phyloP scores from a whole-genome alignment of 495 filamentous ascomycete genomes.

The Talaromyces proteolyticus region DNA sequence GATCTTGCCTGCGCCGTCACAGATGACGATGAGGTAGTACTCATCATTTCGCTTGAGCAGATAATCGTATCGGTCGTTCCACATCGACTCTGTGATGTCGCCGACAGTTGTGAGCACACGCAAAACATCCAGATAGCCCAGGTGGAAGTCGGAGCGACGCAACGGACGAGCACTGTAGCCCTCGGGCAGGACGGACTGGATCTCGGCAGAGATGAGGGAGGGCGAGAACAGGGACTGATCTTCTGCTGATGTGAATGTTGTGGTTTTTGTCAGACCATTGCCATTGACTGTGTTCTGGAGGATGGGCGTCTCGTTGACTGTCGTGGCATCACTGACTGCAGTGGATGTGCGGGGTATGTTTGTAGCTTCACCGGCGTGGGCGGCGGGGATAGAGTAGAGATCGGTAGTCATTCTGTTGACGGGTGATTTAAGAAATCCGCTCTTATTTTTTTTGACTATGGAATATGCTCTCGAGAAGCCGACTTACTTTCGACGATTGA shows the following conservation, averaged over 20 bases:
- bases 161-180: conserved; percentile 81
- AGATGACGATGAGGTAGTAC: conserved; percentile 81
- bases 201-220: conserved; percentile 69
- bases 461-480: not conserved
- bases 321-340: not conserved
- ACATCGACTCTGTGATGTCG: conserved; percentile 70
- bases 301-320: not conserved
- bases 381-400: conserved; percentile 4
- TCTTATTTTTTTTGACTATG: not conserved
- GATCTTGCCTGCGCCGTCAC: conserved; percentile 61
- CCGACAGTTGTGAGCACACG: conserved; percentile 90
- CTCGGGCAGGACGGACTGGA: conserved; percentile 64
- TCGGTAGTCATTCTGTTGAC: conserved; percentile 2
- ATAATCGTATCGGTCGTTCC: conserved; percentile 77
- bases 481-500: too few relatives aligned
- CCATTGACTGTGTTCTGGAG: conserved; percentile 1
- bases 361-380: conserved; percentile 3
- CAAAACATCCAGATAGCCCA: conserved; percentile 79
- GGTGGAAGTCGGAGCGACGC: conserved; percentile 67
- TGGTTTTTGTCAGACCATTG: not conserved
- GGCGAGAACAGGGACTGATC: conserved; percentile 66
- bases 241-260: conserved; percentile 25
- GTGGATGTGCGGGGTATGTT: not conserved
- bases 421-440: not conserved
- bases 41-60: conserved; percentile 70